phyloP scores from a whole-genome alignment of 2,329 filamentous ascomycete genomes.

The Didymosphaeria variabile region DNA sequence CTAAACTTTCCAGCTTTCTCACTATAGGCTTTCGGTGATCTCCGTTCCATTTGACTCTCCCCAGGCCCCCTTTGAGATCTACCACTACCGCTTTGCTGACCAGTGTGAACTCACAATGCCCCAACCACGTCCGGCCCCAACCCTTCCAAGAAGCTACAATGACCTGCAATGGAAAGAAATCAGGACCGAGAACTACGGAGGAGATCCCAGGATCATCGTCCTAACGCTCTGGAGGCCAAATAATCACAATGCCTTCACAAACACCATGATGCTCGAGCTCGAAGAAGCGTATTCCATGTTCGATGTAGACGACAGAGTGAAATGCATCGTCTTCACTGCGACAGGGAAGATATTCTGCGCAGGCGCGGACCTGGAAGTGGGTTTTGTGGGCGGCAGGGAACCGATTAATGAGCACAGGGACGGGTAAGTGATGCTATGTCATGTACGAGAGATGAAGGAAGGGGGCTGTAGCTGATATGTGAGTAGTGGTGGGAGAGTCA shows the following conservation, averaged over 20 bases:
- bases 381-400: conserved; percentile 57
- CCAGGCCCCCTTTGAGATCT: too few species aligned
- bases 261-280: conserved; percentile 69
- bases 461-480: not conserved
- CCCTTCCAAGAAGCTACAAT: conserved; percentile 52
- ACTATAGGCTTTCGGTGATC: too few species aligned
- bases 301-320: conserved; percentile 64
- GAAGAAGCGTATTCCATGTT: conserved; percentile 62
- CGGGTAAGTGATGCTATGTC: conserved; percentile 49
- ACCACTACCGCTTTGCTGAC: conserved; percentile 14
- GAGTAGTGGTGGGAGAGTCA: conserved; percentile 54
- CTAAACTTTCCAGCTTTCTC: not conserved
- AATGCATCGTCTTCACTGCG: conserved; percentile 64
- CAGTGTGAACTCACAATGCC: conserved; percentile 24
- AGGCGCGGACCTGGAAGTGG: conserved; percentile 64
- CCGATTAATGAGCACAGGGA: conserved; percentile 61
- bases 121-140: conserved; percentile 26
- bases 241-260: conserved; percentile 75
- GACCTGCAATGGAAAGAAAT: conserved; percentile 53
- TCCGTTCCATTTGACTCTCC: too few species aligned
- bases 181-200: conserved; percentile 51
- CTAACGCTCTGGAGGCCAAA: conserved; percentile 71
- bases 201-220: conserved; percentile 65
- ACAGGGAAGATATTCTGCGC: conserved; percentile 63
- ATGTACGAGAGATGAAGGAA: not conserved